These are phyloP conservation scores for Penicillium arizonense DNA, from an alignment of 495 filamentous ascomycete species.

Conservation along the genomic window DNA sequence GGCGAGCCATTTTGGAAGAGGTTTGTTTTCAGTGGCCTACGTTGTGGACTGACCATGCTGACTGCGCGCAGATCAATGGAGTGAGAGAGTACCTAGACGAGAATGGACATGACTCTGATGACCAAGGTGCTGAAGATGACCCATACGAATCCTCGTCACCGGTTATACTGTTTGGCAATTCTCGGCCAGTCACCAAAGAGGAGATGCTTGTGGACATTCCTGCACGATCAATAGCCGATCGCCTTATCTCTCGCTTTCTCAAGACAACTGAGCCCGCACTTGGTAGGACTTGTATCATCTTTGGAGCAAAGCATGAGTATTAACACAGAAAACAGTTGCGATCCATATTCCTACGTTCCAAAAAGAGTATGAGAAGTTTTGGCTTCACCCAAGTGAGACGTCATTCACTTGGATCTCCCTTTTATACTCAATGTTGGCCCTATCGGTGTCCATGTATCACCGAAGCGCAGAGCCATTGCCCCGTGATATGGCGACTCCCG, in stretches of 20 bases:
- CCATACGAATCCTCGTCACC: conserved; percentile 26
- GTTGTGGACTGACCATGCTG: neutral
- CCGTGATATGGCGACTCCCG: conserved; percentile 10
- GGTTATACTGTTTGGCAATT: conserved; percentile 40
- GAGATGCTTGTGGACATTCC: conserved; percentile 45
- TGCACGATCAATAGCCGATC: conserved; percentile 37
- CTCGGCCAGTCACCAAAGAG: conserved; percentile 26
- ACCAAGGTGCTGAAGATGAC: conserved; percentile 22
- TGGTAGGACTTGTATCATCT: conserved; percentile 20
- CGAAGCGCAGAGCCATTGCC: conserved; percentile 31
- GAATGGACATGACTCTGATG: conserved; percentile 22
- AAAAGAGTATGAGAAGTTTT: conserved; percentile 40
- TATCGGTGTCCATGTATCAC: conserved; percentile 29
- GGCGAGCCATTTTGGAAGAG: conserved; percentile 52
- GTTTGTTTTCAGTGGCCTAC: conserved; percentile 24
- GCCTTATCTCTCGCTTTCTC: conserved; percentile 45
- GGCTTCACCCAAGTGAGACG: conserved; percentile 26
- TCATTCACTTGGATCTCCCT: conserved; percentile 39
- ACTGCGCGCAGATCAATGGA: conserved; percentile 32
- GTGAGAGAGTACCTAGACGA: conserved; percentile 30
- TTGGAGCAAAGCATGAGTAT: neutral
- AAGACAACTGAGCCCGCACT: conserved; percentile 42
- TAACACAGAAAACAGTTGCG: conserved; percentile 20
- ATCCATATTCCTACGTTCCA: conserved; percentile 47
- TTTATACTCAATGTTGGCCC: conserved; percentile 33